Percentiles rank a stretch among this genome's conserved stretches.
These are phyloP conservation scores for Botrytis hyacinthi DNA, from an alignment of 2,329 filamentous ascomycete genomes.

Conservation along the genomic window DNA sequence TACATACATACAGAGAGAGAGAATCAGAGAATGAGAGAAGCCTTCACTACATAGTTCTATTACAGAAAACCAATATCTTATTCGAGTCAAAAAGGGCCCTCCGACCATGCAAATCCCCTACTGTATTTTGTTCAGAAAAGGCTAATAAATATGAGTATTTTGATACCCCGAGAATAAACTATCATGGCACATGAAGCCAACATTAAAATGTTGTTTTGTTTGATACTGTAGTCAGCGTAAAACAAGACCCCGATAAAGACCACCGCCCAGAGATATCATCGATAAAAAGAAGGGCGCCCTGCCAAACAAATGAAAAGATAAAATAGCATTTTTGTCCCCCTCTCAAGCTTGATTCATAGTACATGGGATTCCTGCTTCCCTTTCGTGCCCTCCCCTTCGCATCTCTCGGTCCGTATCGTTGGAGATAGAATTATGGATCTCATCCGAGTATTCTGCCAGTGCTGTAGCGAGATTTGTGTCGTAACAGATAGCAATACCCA, in stretches of 20 bases:
- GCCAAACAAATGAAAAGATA: conserved; percentile 26
- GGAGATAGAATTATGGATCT: neutral
- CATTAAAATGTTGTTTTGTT: conserved; percentile 34
- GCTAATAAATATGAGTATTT: conserved; percentile 21
- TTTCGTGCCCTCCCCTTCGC: conserved; percentile 13
- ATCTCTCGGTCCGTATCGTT: conserved; percentile 2
- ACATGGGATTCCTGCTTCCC: conserved; percentile 29
- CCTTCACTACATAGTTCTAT: neutral
- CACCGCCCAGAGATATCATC: conserved; percentile 24
- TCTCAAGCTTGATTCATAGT: conserved; percentile 27
- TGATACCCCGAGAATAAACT: conserved; percentile 20
- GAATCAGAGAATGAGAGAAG: neutral
- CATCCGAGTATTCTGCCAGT: conserved; percentile 16
- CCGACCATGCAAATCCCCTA: conserved; percentile 6
- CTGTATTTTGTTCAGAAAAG: conserved; percentile 14
- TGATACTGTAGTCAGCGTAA: conserved; percentile 10
- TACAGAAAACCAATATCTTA: neutral
- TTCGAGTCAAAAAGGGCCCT: neutral
- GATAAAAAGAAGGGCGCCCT: conserved; percentile 25
- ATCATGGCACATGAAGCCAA: conserved; percentile 25
- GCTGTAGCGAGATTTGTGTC: conserved; percentile 22
- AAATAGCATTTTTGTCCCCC: conserved; percentile 30
- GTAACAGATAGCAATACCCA: conserved; percentile 9
- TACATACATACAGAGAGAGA: neutral
- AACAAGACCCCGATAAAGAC: conserved; percentile 10